Conservation (phyloP, 441 rosid genomes). For the Jatropha multifida region DNA sequence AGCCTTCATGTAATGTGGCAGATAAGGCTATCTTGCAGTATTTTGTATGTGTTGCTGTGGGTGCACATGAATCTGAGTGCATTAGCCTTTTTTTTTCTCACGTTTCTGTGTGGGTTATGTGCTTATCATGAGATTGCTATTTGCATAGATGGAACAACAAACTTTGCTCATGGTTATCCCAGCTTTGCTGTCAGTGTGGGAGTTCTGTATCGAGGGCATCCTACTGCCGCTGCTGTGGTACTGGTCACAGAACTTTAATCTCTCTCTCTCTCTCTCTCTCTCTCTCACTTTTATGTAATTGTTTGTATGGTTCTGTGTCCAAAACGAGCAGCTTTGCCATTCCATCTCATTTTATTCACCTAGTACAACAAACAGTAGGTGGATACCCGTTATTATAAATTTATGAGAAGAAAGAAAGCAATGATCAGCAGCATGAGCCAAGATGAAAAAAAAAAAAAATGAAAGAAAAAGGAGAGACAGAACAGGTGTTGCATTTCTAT, state of each 20-base stretch:
- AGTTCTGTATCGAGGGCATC: constrained; percentile 76
- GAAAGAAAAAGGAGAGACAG: not conserved
- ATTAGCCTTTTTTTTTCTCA: not conserved
- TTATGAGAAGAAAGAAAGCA: not conserved
- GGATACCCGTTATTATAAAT: not conserved
- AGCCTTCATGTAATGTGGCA: not conserved
- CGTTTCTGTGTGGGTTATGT: not conserved
- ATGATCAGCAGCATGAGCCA: not conserved
- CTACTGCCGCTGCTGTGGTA: constrained; percentile 95
- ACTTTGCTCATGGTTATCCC: constrained; percentile 95
- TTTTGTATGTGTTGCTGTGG: not conserved
- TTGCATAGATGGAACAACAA: constrained; percentile 87
- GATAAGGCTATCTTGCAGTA: not conserved
- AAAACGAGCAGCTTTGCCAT: not conserved
- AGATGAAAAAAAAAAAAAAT: not conserved
- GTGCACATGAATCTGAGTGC: not conserved
- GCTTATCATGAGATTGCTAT: not conserved
- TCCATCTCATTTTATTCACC: no score
- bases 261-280: not conserved
- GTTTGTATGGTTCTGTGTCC: no score
- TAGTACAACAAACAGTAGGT: not conserved
- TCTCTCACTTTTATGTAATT: not conserved
- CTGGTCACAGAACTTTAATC: constrained; percentile 13
- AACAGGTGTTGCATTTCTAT: not conserved
- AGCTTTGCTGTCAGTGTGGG: constrained; percentile 98